These are phyloP conservation scores for Suillus luteus DNA, from an alignment of 768 basidiomycete species.

Conservation along the genomic window DNA sequence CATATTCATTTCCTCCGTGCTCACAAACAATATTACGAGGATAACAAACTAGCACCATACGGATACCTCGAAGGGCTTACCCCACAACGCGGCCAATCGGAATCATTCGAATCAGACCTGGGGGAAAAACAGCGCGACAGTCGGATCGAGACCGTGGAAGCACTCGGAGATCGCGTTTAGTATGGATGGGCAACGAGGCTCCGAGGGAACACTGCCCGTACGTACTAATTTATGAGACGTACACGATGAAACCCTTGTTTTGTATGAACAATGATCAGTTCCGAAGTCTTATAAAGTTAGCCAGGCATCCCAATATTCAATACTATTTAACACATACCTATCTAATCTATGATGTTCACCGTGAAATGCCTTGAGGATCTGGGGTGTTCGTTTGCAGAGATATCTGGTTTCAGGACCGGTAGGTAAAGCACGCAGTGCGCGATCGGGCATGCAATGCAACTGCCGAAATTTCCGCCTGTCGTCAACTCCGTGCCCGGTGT, in stretches of 20 bases:
- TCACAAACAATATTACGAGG: conserved; percentile 27
- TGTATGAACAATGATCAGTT: not conserved
- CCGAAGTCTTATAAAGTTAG: not conserved
- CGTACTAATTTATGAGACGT: not conserved
- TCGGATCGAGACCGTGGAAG: not conserved
- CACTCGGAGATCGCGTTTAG: conserved; percentile 16
- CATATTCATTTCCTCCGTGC: conserved; percentile 27
- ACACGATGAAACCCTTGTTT: not conserved
- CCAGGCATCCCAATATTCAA: not conserved
- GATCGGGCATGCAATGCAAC: not conserved
- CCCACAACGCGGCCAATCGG: conserved; percentile 3
- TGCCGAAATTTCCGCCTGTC: not conserved
- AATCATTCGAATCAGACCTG: conserved; percentile 9
- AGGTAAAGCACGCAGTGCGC: not conserved
- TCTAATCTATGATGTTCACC: not conserved
- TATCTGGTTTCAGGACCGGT: not conserved
- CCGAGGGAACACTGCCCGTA: not conserved
- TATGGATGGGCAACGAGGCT: not conserved
- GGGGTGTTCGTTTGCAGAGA: not conserved
- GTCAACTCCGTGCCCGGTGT: not conserved
- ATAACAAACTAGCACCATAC: conserved; percentile 23
- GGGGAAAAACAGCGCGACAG: conserved; percentile 14
- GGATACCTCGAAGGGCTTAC: conserved; percentile 25
- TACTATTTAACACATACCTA: not conserved
- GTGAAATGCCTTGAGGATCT: not conserved